phyloP scores from a whole-genome alignment of 768 basidiomycete species.

The Boletus rufocinnamomeus region DNA sequence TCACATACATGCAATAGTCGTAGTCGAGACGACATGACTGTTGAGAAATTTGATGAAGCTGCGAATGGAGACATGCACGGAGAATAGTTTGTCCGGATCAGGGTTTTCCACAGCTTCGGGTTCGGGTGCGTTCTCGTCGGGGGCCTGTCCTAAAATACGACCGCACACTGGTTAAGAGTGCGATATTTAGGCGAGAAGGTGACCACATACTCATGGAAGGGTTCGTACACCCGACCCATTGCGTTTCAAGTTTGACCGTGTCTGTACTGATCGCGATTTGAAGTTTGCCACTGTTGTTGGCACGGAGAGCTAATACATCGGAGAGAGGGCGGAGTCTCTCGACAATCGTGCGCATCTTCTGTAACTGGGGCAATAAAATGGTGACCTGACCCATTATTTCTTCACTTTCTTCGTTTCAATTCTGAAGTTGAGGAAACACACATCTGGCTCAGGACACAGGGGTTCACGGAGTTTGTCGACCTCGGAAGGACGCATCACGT shows the following conservation, averaged over 20 bases:
- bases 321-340: slow-evolving; percentile 74
- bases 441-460: slow-evolving; percentile 84
- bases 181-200: background rate
- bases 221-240: slow-evolving; percentile 74
- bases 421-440: slow-evolving; percentile 38
- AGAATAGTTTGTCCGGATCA: slow-evolving; percentile 61
- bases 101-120: slow-evolving; percentile 38
- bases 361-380: slow-evolving; percentile 72
- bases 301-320: slow-evolving; percentile 65
- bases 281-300: slow-evolving; percentile 62
- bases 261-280: slow-evolving; percentile 63
- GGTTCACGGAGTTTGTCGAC: slow-evolving; percentile 75
- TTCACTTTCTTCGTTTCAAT: slow-evolving; percentile 4
- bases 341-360: slow-evolving; percentile 75
- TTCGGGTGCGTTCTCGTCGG: slow-evolving; percentile 37
- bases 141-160: slow-evolving; percentile 22
- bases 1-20: slow-evolving; percentile 79
- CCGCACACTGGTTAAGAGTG: slow-evolving; percentile 2
- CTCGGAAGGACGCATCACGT: slow-evolving; percentile 75
- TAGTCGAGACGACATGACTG: slow-evolving; percentile 76
- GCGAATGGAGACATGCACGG: slow-evolving; percentile 67
- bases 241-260: slow-evolving; percentile 73
- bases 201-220: slow-evolving; percentile 50
- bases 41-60: slow-evolving; percentile 83
- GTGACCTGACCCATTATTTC: slow-evolving; percentile 54